Evolutionary conservation across 352 stramenopile genomes (phyloP), one percentile per base, ranked within the genome.

Genomic region (Peronospora destructor): DNA sequence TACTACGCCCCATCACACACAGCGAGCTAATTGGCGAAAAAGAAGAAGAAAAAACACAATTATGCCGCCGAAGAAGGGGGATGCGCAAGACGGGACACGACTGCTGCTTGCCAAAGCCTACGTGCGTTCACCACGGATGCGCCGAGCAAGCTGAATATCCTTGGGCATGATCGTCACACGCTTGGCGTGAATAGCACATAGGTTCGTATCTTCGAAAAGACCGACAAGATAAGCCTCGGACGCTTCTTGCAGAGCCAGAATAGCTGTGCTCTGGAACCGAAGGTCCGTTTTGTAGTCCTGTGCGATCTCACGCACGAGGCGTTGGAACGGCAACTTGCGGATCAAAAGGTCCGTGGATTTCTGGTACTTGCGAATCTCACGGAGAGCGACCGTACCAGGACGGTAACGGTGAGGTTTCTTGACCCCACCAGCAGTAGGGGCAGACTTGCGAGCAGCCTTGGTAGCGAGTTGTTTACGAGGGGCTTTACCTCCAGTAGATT

Each of bases 361-460:
- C 73, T 99, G 96, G 73, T 98, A 98, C 59, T 89, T 81, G 55
- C 95, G 79, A 64, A 99, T 99, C 77, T 99, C 95, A 51, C 85
- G 81, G 17, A 99, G 71, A 12, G 93, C 93, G 44, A 76, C 60
- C 68, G 91, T 84, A 32, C 87, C 87, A 3, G 80, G 80, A 48
- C 74, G 74, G 72, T 87, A 89, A 43, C 81, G 73, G 56, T 82
- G 68, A 36, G 71, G 77, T 71, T 88, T 88, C 87, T 97, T 97
- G 14, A 97, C 87, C 48, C 88, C 89, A 45, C 91, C 91, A 37
- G 90, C 87, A n/a, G 87, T 85, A 33, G 90, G 89, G 41, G 88
- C 88, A 25, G 71, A 91, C 76, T 97, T 97, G 48, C 91, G 86
- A 17, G 88, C 84, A 40, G 89, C 85, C 78, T 97, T 97, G 54